A percentile compares a stretch with the other conserved stretches of the same genome.
These are phyloP conservation scores for Teunomyces lycoperdinae DNA, from an alignment of 805 yeast species.

Conservation along the genomic window DNA sequence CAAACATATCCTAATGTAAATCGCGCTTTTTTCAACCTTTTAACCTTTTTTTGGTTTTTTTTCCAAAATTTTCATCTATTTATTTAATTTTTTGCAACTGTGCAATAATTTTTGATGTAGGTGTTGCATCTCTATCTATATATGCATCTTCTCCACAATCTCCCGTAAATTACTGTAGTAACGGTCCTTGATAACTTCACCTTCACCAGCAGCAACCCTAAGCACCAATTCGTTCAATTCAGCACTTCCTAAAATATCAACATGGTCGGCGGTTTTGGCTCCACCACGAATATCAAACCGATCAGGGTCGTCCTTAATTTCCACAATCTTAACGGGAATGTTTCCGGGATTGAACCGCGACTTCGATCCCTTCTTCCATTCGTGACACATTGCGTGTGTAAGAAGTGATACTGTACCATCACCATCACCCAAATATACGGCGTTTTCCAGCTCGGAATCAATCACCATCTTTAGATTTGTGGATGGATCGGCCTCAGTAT, in stretches of 20 bases:
- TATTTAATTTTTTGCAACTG: background rate
- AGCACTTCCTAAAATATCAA: constrained; percentile 91
- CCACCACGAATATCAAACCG: constrained; percentile 95
- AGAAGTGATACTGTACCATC: constrained; percentile 92
- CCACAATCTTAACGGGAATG: constrained; percentile 73
- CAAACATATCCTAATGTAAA: background rate
- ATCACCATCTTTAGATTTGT: constrained; percentile 66
- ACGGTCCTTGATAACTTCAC: constrained; percentile 60
- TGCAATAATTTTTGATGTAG: background rate
- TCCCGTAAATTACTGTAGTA: constrained; percentile 56
- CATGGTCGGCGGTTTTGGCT: constrained; percentile 96
- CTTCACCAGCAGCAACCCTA: constrained; percentile 78
- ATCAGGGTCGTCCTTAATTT: constrained; percentile 91
- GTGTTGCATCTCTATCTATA: constrained; percentile 19
- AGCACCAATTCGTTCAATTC: constrained; percentile 84
- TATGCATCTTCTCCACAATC: constrained; percentile 57
- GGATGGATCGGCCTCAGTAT: constrained; percentile 58
- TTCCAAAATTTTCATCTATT: background rate
- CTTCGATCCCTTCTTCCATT: constrained; percentile 67
- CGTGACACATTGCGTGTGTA: constrained; percentile 88
- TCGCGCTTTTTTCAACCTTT: background rate
- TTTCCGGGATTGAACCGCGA: constrained; percentile 79
- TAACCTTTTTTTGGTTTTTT: background rate
- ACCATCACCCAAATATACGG: constrained; percentile 85
- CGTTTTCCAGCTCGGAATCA: constrained; percentile 55